Evolutionary conservation across 495 filamentous ascomycete species (phyloP), one percentile per base, ranked within the genome.

Genomic region (Penicillium steckii): DNA sequence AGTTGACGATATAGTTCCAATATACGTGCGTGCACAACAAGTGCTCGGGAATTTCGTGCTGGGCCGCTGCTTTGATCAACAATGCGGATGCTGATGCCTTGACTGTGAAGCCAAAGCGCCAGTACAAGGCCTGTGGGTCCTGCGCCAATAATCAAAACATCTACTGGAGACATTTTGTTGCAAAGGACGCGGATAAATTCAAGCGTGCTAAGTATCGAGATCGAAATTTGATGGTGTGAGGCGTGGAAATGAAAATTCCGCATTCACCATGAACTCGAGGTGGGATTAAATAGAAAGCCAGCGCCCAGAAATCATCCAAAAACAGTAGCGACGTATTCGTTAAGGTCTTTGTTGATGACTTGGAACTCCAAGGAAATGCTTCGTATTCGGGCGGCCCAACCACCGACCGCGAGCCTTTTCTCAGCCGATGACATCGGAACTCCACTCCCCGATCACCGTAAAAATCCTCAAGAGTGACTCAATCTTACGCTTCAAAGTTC

Each of bases 1-100:
- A 75, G 59, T 41, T 71, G 69, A 15, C 64, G 66, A 42, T 72
- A 74, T 9, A 78, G 44, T 38, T 78, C 73, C 22, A 78, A 52
- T 10, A 71, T 74, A 9, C 74, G 70, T 4, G 72, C 70, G 48
- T 77, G 72, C 8, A 77, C 62, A 33, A 57, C 62, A 0, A 71
- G 54, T 4, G 72, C 72, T 8, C 69, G 69, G 0, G 73, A 73
- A 13, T 67, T 64, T 21, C 53, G 61, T n/a, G 59, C 53, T 2
- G 53, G 61, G 0, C 53, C 51, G 4, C 58, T 48, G 24, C 56
- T 59, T 46, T 67, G 58, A 46, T 78, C 74, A 25, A 73, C 52
- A 30, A 75, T 69, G 37, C 62, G 70, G 24, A 70, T 51, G 2
- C 48, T 61, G 33, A 75, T 32, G 22, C 66, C 66, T 52, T 70